Base-by-base conservation (phyloP, 768 basidiomycete genomes). In the Lactarius indigo region DNA sequence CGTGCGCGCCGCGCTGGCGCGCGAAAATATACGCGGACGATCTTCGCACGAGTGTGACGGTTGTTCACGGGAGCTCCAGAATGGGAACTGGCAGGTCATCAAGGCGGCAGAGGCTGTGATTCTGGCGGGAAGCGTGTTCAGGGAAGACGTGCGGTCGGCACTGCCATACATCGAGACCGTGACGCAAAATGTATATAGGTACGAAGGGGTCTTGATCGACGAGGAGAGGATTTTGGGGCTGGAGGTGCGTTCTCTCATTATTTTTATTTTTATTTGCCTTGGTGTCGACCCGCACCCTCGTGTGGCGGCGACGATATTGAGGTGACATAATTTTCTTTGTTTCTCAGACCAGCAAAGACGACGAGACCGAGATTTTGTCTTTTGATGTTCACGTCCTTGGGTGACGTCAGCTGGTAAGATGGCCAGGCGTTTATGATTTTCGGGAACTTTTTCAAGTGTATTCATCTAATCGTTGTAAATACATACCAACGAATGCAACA, bases 181-280 rank as follows among this genome's bases (percentile, higher is more conserved):
- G 23, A 70, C 71, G 15, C 33, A 35, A n/a, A 50, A 47, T 0
- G 39, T 44, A 20, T 73, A 71, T 57, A 57, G 63, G 1, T 73
- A 74, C 28, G 67, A 73, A 18, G 72, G 74, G 18, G 71, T 72
- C 30, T 26, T 76, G 59, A 70, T 76, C 10, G 75, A 76, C 35
- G 75, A 75, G 61, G 75, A 74, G 50, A 67, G 73, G 26, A 70
- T 76, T 37, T 62, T 76, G 41, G 75, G 75, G 12, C 57, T 76
- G 61, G 62, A 71, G 69, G 74, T 74, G 60, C 20, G 37, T 39
- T 8, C 17, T 44, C 20, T 42, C n/a, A n/a, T n/a, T n/a, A n/a
- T n/a, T n/a, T n/a, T n/a, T n/a, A n/a, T n/a, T 44, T 20, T 9
- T n/a, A 10, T 2, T 26, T 26, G 23, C 13, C 26, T 50, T 17